Percentiles rank a stretch among this genome's conserved stretches.
Evolutionary conservation across 768 basidiomycete genomes (phyloP).

Genomic region (Peribolospora baueri): DNA sequence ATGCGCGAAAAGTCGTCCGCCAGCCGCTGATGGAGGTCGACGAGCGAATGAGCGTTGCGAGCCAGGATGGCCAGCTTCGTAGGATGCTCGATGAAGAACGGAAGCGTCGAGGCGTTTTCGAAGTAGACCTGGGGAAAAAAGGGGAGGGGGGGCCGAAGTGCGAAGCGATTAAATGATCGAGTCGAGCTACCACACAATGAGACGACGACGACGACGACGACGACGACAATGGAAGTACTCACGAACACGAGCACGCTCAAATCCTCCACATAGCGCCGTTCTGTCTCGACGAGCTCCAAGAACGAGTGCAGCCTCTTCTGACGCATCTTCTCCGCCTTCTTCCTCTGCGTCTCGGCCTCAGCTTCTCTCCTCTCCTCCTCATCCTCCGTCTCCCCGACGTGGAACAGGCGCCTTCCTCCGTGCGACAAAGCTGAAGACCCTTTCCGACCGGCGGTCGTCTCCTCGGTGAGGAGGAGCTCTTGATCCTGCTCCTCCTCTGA

Average conservation of each 20-base stretch:
- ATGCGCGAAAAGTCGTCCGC: constrained; percentile 3
- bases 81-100: constrained; percentile 5
- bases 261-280: constrained; percentile 57
- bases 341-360: too few species aligned
- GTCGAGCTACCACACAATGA: too few species aligned
- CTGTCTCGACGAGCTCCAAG: constrained; percentile 60
- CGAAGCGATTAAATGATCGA: not conserved
- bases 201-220: not conserved
- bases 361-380: too few species aligned
- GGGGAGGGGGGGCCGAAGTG: not conserved
- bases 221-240: constrained; percentile 11
- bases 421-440: too few species aligned
- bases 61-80: constrained; percentile 6
- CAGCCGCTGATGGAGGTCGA: constrained; percentile 12
- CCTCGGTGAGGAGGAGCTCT: too few species aligned
- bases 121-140: constrained; percentile 12
- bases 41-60: constrained; percentile 8
- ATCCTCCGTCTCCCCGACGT: too few species aligned
- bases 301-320: constrained; percentile 40
- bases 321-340: constrained; percentile 2
- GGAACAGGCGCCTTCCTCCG: too few species aligned
- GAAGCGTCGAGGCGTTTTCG: constrained; percentile 11
- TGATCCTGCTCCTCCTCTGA: too few species aligned
- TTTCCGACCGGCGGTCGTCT: too few species aligned
- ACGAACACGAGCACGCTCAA: constrained; percentile 53